phyloP scores from a whole-genome alignment of 2,329 filamentous ascomycete genomes.

The Sporothrix pseudoabietina region DNA sequence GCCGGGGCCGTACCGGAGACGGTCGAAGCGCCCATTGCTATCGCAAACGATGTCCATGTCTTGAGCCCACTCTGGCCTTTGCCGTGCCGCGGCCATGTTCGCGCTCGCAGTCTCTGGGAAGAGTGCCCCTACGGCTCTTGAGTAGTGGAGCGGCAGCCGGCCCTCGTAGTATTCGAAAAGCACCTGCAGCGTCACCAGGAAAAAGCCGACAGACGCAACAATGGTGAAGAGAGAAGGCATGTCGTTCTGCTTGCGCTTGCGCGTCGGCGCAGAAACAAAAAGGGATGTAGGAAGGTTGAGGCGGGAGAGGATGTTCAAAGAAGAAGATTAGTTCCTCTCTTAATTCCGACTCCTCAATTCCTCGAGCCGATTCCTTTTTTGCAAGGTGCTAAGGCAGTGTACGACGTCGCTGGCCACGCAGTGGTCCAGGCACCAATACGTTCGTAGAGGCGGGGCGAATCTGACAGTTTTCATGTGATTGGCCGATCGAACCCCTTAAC shows the following conservation, averaged over 20 bases:
- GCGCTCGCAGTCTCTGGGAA: too few relatives aligned
- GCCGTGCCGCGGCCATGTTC: not conserved
- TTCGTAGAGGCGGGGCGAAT: not conserved
- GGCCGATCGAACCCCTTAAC: too few relatives aligned
- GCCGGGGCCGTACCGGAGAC: not conserved
- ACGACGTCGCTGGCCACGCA: not conserved
- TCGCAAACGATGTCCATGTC: slow-evolving; percentile 2
- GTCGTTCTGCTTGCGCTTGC: not conserved
- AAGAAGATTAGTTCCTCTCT: not conserved
- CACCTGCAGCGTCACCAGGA: not conserved
- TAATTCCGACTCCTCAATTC: not conserved
- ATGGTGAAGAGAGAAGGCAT: not conserved
- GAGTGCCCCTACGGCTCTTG: not conserved
- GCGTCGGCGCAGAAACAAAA: not conserved
- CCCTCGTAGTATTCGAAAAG: not conserved
- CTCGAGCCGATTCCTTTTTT: not conserved
- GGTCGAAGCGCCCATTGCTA: not conserved
- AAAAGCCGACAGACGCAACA: not conserved
- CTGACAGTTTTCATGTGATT: too few relatives aligned
- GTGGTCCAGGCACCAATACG: too few relatives aligned
- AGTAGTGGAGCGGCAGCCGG: not conserved
- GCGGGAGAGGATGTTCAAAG: not conserved
- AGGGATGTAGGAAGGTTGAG: not conserved
- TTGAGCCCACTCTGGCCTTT: not conserved
- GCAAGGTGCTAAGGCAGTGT: not conserved